Conservation (phyloP, 2,329 filamentous ascomycete species). For the Fusarium globosum region DNA sequence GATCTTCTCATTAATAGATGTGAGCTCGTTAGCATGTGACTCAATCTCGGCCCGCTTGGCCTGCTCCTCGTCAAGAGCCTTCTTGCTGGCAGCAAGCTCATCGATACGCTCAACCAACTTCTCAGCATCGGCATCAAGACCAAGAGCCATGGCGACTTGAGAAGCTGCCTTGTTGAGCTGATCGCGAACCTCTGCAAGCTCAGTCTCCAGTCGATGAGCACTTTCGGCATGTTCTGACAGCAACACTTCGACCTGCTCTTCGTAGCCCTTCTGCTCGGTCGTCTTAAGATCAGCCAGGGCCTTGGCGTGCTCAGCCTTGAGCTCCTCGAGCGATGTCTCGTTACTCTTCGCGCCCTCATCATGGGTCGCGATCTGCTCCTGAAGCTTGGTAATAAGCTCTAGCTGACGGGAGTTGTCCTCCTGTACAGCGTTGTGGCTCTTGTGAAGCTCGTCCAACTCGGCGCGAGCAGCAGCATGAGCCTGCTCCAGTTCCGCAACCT, state of each 20-base stretch:
- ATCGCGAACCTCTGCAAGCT: constrained; percentile 73
- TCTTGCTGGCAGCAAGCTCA: constrained; percentile 67
- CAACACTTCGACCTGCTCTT: constrained; percentile 67
- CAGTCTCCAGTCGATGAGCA: constrained; percentile 66
- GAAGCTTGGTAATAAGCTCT: constrained; percentile 62
- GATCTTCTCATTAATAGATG: constrained; percentile 67
- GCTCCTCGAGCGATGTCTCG: constrained; percentile 61
- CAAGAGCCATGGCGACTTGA: constrained; percentile 69
- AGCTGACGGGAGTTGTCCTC: constrained; percentile 59
- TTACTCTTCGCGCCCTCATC: constrained; percentile 67
- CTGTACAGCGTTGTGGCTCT: constrained; percentile 65
- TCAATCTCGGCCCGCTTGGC: constrained; percentile 68
- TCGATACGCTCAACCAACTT: constrained; percentile 72
- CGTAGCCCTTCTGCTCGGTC: constrained; percentile 65
- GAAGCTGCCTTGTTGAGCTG: constrained; percentile 73
- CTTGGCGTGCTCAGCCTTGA: constrained; percentile 62
- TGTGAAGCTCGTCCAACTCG: constrained; percentile 74
- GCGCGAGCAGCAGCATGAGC: constrained; percentile 73
- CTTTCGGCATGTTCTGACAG: constrained; percentile 70
- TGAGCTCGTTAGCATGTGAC: constrained; percentile 64
- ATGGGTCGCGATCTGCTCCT: constrained; percentile 70
- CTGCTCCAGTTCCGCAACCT: constrained; percentile 79
- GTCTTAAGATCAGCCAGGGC: constrained; percentile 62
- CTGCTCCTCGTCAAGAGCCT: constrained; percentile 69
- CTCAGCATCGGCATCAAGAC: constrained; percentile 74